Evolutionary conservation across 1,284 basidiomycete species (phyloP).

Genomic region (Melampsora occidentalis): DNA sequence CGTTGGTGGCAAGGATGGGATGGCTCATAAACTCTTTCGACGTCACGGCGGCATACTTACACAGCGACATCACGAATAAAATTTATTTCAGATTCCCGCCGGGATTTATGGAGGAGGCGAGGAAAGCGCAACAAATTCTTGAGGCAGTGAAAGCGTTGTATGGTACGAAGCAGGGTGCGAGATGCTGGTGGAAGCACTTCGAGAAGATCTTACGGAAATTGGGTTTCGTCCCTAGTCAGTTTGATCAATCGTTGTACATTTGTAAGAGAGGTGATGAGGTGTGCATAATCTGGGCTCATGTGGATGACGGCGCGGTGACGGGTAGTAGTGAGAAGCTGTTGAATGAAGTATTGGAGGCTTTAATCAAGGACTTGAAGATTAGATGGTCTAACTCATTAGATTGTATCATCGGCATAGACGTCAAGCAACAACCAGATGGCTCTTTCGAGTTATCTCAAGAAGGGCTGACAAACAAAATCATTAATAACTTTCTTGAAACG

Average conservation of each 20-base stretch:
- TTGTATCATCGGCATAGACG: conserved; percentile 4
- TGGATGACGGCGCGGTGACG: neutral
- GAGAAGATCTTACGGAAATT: too few relatives aligned
- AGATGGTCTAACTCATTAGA: too few relatives aligned
- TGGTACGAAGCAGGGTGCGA: conserved; percentile 19
- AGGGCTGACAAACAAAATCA: too few relatives aligned
- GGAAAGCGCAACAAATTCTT: too few relatives aligned
- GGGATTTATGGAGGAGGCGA: too few relatives aligned
- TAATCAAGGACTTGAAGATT: neutral
- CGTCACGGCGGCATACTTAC: neutral
- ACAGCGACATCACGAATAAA: too few relatives aligned
- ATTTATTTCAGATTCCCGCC: too few relatives aligned
- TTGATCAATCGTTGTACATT: neutral
- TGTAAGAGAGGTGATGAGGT: neutral
- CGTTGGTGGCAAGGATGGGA: neutral
- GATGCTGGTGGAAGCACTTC: conserved; percentile 21
- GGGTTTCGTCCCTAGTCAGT: too few relatives aligned
- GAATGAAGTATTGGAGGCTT: neutral
- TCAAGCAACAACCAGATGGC: too few relatives aligned
- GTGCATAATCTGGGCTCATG: neutral
- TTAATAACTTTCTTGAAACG: too few relatives aligned
- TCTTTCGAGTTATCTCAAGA: too few relatives aligned
- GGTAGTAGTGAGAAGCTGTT: neutral
- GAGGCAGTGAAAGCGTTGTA: conserved; percentile 24
- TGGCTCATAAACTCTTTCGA: conserved; percentile 9